Conservation (phyloP, 768 basidiomycete genomes). For the Royoungia palumana region DNA sequence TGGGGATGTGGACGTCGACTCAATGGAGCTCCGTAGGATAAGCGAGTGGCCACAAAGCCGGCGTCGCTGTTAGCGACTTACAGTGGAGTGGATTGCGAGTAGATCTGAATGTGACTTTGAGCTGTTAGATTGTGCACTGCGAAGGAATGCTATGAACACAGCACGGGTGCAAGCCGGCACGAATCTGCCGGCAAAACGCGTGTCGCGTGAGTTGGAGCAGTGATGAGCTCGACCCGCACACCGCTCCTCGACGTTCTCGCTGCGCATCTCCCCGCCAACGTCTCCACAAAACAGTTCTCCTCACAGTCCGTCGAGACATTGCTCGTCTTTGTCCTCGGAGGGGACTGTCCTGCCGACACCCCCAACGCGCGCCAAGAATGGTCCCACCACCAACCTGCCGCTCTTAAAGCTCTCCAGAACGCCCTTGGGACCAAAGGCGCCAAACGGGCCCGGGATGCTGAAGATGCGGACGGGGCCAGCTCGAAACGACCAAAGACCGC, state of each 20-base stretch:
- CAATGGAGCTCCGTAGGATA: too few species aligned
- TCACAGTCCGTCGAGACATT: slow-evolving; percentile 22
- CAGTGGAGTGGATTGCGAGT: too few species aligned
- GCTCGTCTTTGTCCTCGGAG: slow-evolving; percentile 30
- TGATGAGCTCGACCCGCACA: slow-evolving; percentile 16
- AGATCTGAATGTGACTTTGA: too few species aligned
- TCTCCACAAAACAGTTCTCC: slow-evolving; percentile 8
- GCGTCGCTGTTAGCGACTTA: too few species aligned
- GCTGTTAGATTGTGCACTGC: too few species aligned
- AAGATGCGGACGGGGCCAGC: slow-evolving; percentile 7
- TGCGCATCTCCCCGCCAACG: slow-evolving; percentile 16
- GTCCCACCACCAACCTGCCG: slow-evolving; percentile 21
- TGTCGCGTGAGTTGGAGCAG: not conserved
- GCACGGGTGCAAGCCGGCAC: too few species aligned
- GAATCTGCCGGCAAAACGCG: too few species aligned
- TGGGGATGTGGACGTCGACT: too few species aligned
- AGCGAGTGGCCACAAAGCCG: too few species aligned
- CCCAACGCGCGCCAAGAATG: slow-evolving; percentile 20
- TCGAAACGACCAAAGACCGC: slow-evolving; percentile 21
- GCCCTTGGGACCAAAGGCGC: slow-evolving; percentile 2
- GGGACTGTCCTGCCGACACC: slow-evolving; percentile 20
- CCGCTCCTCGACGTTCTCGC: slow-evolving; percentile 26
- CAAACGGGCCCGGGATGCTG: slow-evolving; percentile 27
- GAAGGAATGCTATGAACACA: too few species aligned
- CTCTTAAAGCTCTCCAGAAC: slow-evolving; percentile 20